These are phyloP conservation scores for Candida montana DNA, from an alignment of 805 yeast genomes.

Conservation along the genomic window DNA sequence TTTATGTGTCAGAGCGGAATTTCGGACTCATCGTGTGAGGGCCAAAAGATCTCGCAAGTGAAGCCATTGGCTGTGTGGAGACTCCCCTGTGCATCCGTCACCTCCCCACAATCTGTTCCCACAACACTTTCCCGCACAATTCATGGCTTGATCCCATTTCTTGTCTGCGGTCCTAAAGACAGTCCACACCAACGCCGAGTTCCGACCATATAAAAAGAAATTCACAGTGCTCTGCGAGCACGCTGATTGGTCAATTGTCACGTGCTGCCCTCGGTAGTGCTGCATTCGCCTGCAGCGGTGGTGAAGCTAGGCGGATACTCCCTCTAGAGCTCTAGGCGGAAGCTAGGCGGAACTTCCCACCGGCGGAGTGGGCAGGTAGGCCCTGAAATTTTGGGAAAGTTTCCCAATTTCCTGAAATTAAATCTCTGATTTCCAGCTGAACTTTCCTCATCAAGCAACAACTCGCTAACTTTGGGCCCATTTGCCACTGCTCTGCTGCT, in stretches of 20 bases:
- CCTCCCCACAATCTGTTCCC: no score
- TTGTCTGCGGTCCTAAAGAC: no score
- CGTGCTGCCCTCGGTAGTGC: neutral
- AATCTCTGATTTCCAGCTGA: neutral
- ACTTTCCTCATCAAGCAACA: no score
- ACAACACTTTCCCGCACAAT: no score
- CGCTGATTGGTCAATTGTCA: neutral
- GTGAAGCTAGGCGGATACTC: neutral
- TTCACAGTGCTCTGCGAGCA: neutral
- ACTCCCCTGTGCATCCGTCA: no score
- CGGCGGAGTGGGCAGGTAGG: neutral
- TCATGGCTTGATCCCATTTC: no score
- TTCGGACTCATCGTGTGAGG: no score
- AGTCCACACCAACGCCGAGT: neutral
- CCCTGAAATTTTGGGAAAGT: neutral
- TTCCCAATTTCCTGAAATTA: neutral
- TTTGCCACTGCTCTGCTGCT: no score
- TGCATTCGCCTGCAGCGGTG: neutral
- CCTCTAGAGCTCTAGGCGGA: neutral
- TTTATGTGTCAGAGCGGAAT: no score
- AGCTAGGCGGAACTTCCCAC: neutral
- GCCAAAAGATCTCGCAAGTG: no score
- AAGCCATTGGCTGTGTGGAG: no score
- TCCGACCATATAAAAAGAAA: neutral
- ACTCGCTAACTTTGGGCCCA: no score